Evolutionary conservation across 1,284 basidiomycete genomes (phyloP), one percentile per base, ranked within the genome.

Genomic region (Malassezia vespertilionis): DNA sequence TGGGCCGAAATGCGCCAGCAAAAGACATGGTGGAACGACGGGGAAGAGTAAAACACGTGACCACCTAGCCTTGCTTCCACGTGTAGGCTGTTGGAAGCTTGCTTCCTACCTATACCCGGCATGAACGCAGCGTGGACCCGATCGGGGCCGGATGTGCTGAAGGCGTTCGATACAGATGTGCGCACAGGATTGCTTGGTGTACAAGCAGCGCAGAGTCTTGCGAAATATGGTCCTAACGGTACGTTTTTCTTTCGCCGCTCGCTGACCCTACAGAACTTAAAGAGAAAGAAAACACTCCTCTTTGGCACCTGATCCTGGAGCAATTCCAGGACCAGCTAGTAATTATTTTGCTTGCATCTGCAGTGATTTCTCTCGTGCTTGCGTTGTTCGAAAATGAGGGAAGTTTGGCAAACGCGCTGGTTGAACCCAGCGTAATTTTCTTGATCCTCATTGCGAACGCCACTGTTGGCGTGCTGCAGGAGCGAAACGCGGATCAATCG

Each of bases 281-380:
- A 12, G 88, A 93, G 64, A 83, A 90, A 12, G 82, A 84, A 0
- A 75, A 86, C 1, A 93, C 88, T 3, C 87, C 91, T 4, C 72
- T 97, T 33, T 89, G 86, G 84, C 79, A 86, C 64, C 80, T 96
- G 53, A 85, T 97, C 53, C 77, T 97, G 17, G 89, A 91, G 60
- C 91, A 97, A 74, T 97, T 97, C 78, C 84, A 70, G 45, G 67
- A 70, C 49, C 64, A 69, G 52, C 59, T 70, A 34, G 67, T 70
- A 21, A 53, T 69, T 34, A 69, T 70, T 43, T 56, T 70, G 10
- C 61, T 70, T 35, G 62, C 45, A 3, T 69, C 65, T 5, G 67
- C 67, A 17, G 49, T 69, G 47, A 60, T 70, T 33, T 69, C 65
- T 20, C 65, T 70, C 11, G 54, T 67, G 5, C 58, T 70, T 11